A percentile compares a stretch with the other conserved stretches of the same genome.
Evolutionary conservation across 1,284 basidiomycete species (phyloP).

Genomic region (Apiotrichum laibachii): DNA sequence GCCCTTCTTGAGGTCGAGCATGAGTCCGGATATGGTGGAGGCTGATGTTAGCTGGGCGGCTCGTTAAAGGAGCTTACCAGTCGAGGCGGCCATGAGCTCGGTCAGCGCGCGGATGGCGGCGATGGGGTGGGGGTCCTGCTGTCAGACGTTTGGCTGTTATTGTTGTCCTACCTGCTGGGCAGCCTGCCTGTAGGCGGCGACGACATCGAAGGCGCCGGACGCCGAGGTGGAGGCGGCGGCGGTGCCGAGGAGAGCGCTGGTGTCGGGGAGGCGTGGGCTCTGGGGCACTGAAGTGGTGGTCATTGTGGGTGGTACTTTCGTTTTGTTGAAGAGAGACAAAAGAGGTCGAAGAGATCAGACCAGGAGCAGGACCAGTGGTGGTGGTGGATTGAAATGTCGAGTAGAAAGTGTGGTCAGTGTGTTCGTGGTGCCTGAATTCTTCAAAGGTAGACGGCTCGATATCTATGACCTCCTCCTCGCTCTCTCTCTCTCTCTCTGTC

Average conservation of each 20-base stretch:
- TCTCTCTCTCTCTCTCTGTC: neutral
- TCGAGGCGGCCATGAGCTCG: conserved; percentile 49
- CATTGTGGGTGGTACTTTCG: neutral
- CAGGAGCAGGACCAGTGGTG: too few species aligned
- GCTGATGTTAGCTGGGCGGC: conserved; percentile 24
- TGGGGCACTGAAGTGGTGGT: conserved; percentile 4
- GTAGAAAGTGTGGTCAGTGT: neutral
- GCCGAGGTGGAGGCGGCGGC: neutral
- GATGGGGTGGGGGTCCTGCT: conserved; percentile 47
- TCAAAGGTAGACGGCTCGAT: too few species aligned
- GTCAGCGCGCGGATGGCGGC: conserved; percentile 52
- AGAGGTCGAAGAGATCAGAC: neutral
- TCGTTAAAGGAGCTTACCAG: conserved; percentile 29
- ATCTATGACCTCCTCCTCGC: neutral
- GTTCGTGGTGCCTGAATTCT: conserved; percentile 9
- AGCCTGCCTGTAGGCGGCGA: conserved; percentile 44
- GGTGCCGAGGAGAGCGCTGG: neutral
- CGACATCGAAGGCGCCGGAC: conserved; percentile 42
- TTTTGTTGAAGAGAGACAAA: neutral
- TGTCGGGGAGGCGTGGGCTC: neutral
- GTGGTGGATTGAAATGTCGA: neutral
- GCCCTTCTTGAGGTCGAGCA: conserved; percentile 41
- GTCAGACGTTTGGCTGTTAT: neutral
- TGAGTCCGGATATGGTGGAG: conserved; percentile 46
- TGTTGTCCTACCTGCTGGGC: conserved; percentile 42